Base-by-base conservation (phyloP, 176 grass and related monocot genomes). In the Urochloa ruziziensis region DNA sequence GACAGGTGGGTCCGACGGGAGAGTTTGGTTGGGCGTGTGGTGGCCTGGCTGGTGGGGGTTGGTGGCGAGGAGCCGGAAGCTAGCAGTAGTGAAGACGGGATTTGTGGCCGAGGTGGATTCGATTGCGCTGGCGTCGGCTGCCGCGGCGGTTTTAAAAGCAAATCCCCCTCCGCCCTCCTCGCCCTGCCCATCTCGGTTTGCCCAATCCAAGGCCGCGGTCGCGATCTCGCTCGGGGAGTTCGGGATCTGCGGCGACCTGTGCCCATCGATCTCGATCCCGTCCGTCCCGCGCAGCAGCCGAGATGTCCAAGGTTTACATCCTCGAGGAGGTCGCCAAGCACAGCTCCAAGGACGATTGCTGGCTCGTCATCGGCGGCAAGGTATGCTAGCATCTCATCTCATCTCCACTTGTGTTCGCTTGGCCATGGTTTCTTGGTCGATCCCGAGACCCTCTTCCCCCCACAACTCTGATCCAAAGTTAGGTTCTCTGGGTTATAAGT, bases 281-380 rank as follows among this genome's bases (percentile, higher is more conserved):
- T 46, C 43, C 43, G 3, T 14, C 43, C 43, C 10, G 3, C 16
- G 83, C 62, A 28, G 33, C 23, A 74, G 23, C 3, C 27, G 80
- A 24, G 48, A 87, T 79, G 81, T 88, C 91, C 7, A 83, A 95
- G 74, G 79, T 92, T 17, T 87, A 46, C 62, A 88, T 89, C 25
- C 84, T 97, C 25, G 89, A 82, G 32, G 91, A 97, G 48, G 94
- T 91, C 23, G 81, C 89, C 46, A 85, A 87, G 89, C 94, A 97
- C 91, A 94, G 77, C 73, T 23, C 82, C 87, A 87, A 85, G 86
- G 90, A 91, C 21, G 91, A 94, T 30, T 97, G 94, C 82, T 97
- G 94, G 94, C 84, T 94, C 29, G 7, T 91, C 87, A 90, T 97
- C 81, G 80, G 62, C 74, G 94, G 94, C 79, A 97, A 94, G 94